A percentile compares a stretch with the other conserved stretches of the same genome.
These are phyloP conservation scores for Flaveria ramosissima DNA, from an alignment of 129 eudicot species.

Conservation along the genomic window DNA sequence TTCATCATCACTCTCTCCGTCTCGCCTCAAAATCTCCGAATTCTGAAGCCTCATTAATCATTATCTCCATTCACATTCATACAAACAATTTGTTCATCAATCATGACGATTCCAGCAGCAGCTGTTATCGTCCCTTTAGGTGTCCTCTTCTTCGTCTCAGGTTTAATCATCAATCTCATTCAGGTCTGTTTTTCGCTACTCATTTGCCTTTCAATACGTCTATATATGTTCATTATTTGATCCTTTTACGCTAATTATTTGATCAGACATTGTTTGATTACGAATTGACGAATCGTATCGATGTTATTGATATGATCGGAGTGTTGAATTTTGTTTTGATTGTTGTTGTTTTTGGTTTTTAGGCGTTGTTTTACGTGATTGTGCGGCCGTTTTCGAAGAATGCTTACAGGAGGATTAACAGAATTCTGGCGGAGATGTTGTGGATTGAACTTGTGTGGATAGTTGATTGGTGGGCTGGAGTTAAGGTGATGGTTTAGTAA, in stretches of 20 bases:
- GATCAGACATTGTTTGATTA: background rate
- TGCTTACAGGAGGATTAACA: slow-evolving; percentile 74
- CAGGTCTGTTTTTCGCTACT: slow-evolving; percentile 56
- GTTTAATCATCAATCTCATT: slow-evolving; percentile 71
- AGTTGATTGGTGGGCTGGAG: slow-evolving; percentile 98
- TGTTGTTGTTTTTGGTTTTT: slow-evolving; percentile 10
- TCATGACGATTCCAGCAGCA: slow-evolving; percentile 86
- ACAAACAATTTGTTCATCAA: background rate
- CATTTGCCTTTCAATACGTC: background rate
- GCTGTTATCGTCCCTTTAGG: slow-evolving; percentile 81
- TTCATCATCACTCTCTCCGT: slow-evolving; percentile 24
- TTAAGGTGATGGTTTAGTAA: slow-evolving; percentile 61
- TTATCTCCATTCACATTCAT: too few species aligned
- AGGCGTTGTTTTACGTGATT: slow-evolving; percentile 72
- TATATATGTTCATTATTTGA: background rate
- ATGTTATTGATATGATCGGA: background rate
- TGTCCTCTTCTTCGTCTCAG: slow-evolving; percentile 76
- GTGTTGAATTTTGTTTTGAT: slow-evolving; percentile 16
- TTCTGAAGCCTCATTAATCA: background rate
- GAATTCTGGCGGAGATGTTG: slow-evolving; percentile 74
- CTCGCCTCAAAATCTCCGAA: slow-evolving; percentile 36
- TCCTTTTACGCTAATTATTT: background rate
- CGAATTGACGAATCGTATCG: background rate
- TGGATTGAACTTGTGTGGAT: slow-evolving; percentile 98
- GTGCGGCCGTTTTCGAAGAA: slow-evolving; percentile 84